Evolutionary conservation across 2,329 filamentous ascomycete genomes (phyloP).

Genomic region (Eutypa lata): DNA sequence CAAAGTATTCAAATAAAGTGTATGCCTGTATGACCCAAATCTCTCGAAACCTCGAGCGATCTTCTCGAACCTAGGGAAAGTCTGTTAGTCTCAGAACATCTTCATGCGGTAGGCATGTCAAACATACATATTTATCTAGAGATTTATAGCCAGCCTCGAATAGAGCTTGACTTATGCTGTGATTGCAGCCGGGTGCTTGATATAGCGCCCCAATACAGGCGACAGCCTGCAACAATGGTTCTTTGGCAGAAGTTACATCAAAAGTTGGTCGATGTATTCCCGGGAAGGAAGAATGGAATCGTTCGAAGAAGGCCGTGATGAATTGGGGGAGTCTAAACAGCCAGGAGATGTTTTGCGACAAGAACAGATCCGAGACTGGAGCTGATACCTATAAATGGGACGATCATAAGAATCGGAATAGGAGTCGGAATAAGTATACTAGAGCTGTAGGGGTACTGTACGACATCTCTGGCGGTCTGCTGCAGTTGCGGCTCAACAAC

Average conservation of each 20-base stretch:
- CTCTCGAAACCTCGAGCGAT: slow-evolving; percentile 3
- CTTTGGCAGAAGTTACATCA: slow-evolving; percentile 3
- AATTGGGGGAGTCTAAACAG: slow-evolving; percentile 8
- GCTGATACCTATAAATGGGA: neutral
- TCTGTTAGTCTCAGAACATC: neutral
- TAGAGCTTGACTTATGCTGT: slow-evolving; percentile 6
- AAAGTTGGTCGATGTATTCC: slow-evolving; percentile 7
- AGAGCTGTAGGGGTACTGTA: neutral
- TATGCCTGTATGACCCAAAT: slow-evolving; percentile 8
- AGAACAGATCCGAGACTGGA: slow-evolving; percentile 3
- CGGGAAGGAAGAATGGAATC: slow-evolving; percentile 7
- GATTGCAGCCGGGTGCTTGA: slow-evolving; percentile 3
- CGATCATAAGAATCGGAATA: no score
- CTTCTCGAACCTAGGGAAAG: neutral
- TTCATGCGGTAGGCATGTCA: neutral
- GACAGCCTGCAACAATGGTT: slow-evolving; percentile 7
- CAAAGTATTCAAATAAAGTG: slow-evolving; percentile 6
- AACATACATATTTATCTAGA: slow-evolving; percentile 6
- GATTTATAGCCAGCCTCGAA: slow-evolving; percentile 6
- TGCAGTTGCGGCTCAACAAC: neutral
- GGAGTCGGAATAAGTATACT: neutral
- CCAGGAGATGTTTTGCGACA: slow-evolving; percentile 7
- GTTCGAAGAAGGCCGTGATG: slow-evolving; percentile 7
- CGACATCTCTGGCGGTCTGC: neutral
- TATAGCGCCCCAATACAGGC: slow-evolving; percentile 8